Evolutionary conservation across 176 grass and related monocot species (phyloP), one percentile per base, ranked within the genome.

Genomic region (Poa pratensis): DNA sequence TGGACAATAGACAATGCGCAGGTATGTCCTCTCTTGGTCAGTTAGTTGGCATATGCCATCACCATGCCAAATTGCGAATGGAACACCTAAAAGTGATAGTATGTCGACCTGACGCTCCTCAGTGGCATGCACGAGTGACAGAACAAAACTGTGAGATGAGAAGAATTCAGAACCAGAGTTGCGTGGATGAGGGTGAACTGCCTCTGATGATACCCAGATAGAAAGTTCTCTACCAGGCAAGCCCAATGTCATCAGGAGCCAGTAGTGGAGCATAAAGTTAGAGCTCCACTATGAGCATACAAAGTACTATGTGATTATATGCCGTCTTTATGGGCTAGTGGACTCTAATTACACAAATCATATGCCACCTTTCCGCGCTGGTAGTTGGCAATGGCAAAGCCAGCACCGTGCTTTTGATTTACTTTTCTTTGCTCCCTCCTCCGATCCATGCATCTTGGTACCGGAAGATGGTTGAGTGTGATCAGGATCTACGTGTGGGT

Each of bases 221-320:
- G 76, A 80, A 73, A 75, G 87, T n/a, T n/a, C n/a, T n/a, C n/a
- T 68, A 65, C 46, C 32, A 55, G 69, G 87, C 81, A 80, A 66
- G 81, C 46, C 84, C 19, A 40, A 32, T 58, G 6, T 48, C 32
- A 55, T 19, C 35, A 54, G 76, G 69, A 42, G 77, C 34, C 59
- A 80, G 77, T 81, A 85, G 87, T 89, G 87, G 87, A 89, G 82
- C 58, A 89, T 81, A 89, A 89, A 89, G 87, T 19, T 0, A 18
- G 7, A 81, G 45, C 82, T 61, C 82, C 87, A 85, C 87, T 85
- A 81, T 27, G 27, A 81, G 77, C 13, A 81, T 28, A 51, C 61
- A 77, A 50, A 77, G 80, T 76, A 69, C 39, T 40, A 40, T 61
- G 10, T 3, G 72, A 83, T 87, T 82, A 35, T 19, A 77, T 83